These are phyloP conservation scores for Oxyria digyna DNA, from an alignment of 148 eudicot species.

Conservation along the genomic window DNA sequence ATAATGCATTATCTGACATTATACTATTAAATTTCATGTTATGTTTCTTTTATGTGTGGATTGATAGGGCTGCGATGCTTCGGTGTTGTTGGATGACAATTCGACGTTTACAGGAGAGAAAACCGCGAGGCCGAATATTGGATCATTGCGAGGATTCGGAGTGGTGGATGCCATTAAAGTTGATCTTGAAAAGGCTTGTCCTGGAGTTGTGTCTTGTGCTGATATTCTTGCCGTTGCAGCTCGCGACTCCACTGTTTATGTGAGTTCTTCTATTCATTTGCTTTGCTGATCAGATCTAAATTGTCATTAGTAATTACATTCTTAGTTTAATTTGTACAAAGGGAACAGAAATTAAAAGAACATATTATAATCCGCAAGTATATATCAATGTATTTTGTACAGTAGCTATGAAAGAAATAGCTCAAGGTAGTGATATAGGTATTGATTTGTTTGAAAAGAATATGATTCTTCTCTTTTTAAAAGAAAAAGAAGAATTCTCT, in stretches of 20 bases:
- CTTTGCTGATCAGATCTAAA: background rate
- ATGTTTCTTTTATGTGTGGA: no score
- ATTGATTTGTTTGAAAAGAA: background rate
- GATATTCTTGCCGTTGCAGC: conserved; percentile 47
- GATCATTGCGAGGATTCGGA: conserved; percentile 40
- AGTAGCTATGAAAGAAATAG: no score
- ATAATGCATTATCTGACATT: no score
- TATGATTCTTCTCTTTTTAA: background rate
- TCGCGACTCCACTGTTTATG: conserved; percentile 30
- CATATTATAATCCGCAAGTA: background rate
- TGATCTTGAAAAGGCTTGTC: conserved; percentile 29
- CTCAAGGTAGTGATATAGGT: background rate
- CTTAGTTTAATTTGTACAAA: no score
- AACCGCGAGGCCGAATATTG: conserved; percentile 27
- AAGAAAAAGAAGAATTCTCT: background rate
- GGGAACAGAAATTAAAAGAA: no score
- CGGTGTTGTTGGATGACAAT: conserved; percentile 30
- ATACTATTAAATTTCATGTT: no score
- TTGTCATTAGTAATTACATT: background rate
- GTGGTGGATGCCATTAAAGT: conserved; percentile 35
- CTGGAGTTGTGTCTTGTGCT: conserved; percentile 42
- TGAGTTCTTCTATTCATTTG: conserved; percentile 5
- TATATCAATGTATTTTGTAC: background rate
- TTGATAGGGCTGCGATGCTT: conserved; percentile 45
- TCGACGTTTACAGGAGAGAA: conserved; percentile 33